Evolutionary conservation across 169 alveolate species (phyloP).

Genomic region (Cryptosporidium ryanae): DNA sequence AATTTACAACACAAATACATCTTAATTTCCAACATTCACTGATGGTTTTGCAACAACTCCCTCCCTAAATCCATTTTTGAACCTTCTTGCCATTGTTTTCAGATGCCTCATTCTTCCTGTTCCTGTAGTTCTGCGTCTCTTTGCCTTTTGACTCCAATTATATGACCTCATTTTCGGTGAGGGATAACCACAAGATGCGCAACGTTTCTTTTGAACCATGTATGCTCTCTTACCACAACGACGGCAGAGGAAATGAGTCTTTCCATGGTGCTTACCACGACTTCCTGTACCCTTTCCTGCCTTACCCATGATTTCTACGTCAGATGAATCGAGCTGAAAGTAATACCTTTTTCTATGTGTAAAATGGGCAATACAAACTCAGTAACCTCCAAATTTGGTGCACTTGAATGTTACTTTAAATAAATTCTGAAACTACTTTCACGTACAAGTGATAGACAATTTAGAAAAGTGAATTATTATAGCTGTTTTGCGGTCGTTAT

Average conservation of each 20-base stretch:
- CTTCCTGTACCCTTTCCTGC: conserved; percentile 97
- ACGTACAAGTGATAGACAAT: no score
- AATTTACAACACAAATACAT: not conserved
- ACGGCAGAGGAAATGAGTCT: conserved; percentile 96
- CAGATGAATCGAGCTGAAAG: no score
- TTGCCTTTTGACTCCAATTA: conserved; percentile 96
- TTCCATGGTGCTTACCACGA: conserved; percentile 95
- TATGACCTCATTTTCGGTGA: conserved; percentile 93
- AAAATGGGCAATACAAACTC: no score
- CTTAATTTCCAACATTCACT: not conserved
- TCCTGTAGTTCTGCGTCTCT: conserved; percentile 95
- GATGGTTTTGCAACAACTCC: conserved; percentile 90
- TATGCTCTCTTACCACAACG: conserved; percentile 95
- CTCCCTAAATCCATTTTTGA: conserved; percentile 95
- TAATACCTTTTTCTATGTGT: no score
- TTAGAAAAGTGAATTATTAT: no score
- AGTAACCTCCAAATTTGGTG: no score
- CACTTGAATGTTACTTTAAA: no score
- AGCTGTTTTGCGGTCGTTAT: no score
- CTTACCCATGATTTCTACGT: conserved; percentile 84
- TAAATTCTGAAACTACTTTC: no score
- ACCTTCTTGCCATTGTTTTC: conserved; percentile 93
- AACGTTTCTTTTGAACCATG: conserved; percentile 93
- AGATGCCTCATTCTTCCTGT: conserved; percentile 97
- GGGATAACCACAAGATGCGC: conserved; percentile 97